These are phyloP conservation scores for Mycena haematopus DNA, from an alignment of 768 basidiomycete genomes.

Conservation along the genomic window DNA sequence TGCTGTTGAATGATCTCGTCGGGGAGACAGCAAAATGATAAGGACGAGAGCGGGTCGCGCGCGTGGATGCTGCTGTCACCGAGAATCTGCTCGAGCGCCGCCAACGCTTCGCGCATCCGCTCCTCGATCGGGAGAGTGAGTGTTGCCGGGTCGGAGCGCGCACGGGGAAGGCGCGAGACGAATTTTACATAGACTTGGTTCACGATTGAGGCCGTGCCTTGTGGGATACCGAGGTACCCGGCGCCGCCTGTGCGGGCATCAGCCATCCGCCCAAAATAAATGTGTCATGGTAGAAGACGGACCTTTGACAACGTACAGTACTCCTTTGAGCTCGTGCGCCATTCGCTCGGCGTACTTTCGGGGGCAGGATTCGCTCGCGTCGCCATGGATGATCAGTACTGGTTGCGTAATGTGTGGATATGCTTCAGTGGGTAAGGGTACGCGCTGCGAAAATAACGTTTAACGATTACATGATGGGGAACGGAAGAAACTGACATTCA, in stretches of 20 bases:
- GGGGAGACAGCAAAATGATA: constrained; percentile 73
- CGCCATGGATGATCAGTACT: constrained; percentile 74
- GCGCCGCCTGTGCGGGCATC: constrained; percentile 50
- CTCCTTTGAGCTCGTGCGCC: constrained; percentile 54
- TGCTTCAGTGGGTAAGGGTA: constrained; percentile 53
- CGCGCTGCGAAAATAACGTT: constrained; percentile 50
- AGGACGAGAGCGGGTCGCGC: constrained; percentile 62
- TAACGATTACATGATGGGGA: neutral
- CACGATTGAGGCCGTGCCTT: constrained; percentile 62
- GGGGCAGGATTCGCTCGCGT: constrained; percentile 60
- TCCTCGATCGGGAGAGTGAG: constrained; percentile 45
- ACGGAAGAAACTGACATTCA: constrained; percentile 56
- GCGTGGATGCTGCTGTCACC: constrained; percentile 51
- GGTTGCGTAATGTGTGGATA: constrained; percentile 65
- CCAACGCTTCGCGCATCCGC: constrained; percentile 62
- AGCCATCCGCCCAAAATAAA: neutral
- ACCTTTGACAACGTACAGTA: constrained; percentile 71
- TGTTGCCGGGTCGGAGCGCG: constrained; percentile 53
- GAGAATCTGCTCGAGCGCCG: constrained; percentile 57
- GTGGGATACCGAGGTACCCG: constrained; percentile 60
- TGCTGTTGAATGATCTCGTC: constrained; percentile 60
- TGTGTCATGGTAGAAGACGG: neutral
- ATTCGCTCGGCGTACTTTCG: constrained; percentile 63
- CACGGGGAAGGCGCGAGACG: constrained; percentile 57
- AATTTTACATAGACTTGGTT: constrained; percentile 72